Conservation (phyloP, 2,329 filamentous ascomycete species). For the Hirsutella rhossiliensis region DNA sequence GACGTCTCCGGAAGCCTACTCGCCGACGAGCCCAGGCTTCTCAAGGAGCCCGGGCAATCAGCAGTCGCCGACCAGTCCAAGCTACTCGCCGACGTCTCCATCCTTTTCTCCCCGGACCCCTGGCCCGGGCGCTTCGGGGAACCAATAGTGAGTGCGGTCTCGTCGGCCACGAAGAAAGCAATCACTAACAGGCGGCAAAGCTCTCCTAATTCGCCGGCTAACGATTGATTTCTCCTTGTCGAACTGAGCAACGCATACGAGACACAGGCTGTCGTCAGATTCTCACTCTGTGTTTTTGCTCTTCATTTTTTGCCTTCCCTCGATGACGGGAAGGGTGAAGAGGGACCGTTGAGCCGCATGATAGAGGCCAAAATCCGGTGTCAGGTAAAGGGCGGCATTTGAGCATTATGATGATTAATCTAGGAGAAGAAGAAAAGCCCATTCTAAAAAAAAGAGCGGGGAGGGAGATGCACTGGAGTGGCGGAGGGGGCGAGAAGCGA, state of each 20-base stretch:
- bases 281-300: slow-evolving; percentile 8
- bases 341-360: not conserved
- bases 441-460: not conserved
- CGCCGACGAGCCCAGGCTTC: slow-evolving; percentile 51
- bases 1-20: slow-evolving; percentile 54
- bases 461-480: not conserved
- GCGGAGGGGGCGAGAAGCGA: not conserved
- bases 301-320: slow-evolving; percentile 1
- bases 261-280: slow-evolving; percentile 17
- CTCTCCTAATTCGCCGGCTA: slow-evolving; percentile 31
- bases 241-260: slow-evolving; percentile 14
- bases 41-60: slow-evolving; percentile 40
- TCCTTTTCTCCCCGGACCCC: slow-evolving; percentile 33
- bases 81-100: slow-evolving; percentile 54
- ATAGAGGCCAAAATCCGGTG: slow-evolving; percentile 2
- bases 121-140: slow-evolving; percentile 29
- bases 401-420: not conserved
- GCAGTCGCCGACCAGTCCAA: slow-evolving; percentile 54
- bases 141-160: slow-evolving; percentile 24
- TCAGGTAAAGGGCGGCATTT: not conserved
- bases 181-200: slow-evolving; percentile 9
- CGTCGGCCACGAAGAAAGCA: not conserved
- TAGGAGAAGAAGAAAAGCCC: not conserved
- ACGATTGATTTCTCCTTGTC: slow-evolving; percentile 19
- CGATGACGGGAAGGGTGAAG: not conserved